Evolutionary conservation across 2,329 filamentous ascomycete species (phyloP).

Genomic region (Gyromitra esculenta): DNA sequence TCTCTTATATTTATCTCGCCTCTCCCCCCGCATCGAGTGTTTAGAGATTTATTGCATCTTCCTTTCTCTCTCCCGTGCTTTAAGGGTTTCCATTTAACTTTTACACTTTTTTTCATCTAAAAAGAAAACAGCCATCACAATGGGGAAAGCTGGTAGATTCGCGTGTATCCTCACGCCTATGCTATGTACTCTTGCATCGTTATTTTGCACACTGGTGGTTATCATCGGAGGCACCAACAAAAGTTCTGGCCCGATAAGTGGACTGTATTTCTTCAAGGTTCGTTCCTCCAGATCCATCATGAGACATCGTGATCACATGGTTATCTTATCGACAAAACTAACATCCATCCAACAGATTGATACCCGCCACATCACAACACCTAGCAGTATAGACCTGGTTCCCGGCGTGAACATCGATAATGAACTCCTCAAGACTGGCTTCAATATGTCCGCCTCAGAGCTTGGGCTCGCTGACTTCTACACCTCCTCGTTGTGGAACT

Average conservation of each 20-base stretch:
- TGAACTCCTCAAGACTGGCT: conserved; percentile 64
- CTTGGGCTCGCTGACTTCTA: conserved; percentile 79
- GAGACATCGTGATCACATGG: not conserved
- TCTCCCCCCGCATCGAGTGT: not conserved
- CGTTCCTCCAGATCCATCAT: conserved; percentile 1
- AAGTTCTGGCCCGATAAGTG: conserved; percentile 62
- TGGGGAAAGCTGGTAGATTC: conserved; percentile 80
- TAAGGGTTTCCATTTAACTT: not conserved
- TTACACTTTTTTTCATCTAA: not conserved
- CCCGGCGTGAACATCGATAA: conserved; percentile 57
- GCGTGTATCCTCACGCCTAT: conserved; percentile 90
- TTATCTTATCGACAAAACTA: conserved; percentile 25
- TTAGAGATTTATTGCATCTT: not conserved
- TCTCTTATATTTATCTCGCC: conserved; percentile 10
- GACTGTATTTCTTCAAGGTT: conserved; percentile 68
- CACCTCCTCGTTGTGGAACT: conserved; percentile 84
- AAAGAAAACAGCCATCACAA: conserved; percentile 59
- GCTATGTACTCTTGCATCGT: conserved; percentile 77
- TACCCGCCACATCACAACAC: conserved; percentile 59
- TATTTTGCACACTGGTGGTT: conserved; percentile 73
- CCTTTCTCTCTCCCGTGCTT: not conserved
- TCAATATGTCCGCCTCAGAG: conserved; percentile 69
- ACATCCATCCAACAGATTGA: conserved; percentile 57
- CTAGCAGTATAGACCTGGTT: conserved; percentile 41
- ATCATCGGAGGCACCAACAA: conserved; percentile 68